phyloP scores from a whole-genome alignment of 345 rosid species.

The Ceriops zippeliana region DNA sequence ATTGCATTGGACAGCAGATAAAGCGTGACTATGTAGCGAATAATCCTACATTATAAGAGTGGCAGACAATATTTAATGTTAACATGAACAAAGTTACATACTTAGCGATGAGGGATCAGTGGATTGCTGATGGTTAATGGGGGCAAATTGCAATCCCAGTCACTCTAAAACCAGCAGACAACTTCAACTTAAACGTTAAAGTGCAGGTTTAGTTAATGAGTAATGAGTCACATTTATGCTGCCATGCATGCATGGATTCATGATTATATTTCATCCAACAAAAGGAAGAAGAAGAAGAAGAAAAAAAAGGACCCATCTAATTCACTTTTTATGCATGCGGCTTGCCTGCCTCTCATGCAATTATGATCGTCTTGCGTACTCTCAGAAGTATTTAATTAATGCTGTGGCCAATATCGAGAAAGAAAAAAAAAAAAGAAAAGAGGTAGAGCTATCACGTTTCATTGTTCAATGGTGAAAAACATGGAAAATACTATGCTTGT shows the following conservation, averaged over 20 bases:
- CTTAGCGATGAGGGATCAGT: no score
- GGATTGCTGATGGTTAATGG: background rate
- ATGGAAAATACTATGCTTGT: no score
- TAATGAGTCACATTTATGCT: constrained; percentile 5
- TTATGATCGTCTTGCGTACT: constrained; percentile 26
- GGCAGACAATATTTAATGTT: constrained; percentile 28
- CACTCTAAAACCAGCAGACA: background rate
- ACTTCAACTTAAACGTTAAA: background rate
- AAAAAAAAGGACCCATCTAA: background rate
- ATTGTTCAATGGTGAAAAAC: no score
- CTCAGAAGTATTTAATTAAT: constrained; percentile 1
- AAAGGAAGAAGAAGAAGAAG: background rate
- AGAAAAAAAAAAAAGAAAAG: no score
- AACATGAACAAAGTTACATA: background rate
- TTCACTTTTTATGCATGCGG: constrained; percentile 42
- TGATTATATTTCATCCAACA: constrained; percentile 10
- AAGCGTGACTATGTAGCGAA: background rate
- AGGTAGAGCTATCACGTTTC: no score
- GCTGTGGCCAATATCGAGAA: background rate
- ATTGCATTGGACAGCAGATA: background rate
- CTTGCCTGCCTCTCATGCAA: constrained; percentile 25
- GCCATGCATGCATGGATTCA: constrained; percentile 31
- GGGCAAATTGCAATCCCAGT: constrained; percentile 7
- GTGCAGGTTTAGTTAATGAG: background rate
- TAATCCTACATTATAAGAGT: background rate